These are phyloP conservation scores for Neurospora sp. DNA, from an alignment of 495 filamentous ascomycete species.

Conservation along the genomic window DNA sequence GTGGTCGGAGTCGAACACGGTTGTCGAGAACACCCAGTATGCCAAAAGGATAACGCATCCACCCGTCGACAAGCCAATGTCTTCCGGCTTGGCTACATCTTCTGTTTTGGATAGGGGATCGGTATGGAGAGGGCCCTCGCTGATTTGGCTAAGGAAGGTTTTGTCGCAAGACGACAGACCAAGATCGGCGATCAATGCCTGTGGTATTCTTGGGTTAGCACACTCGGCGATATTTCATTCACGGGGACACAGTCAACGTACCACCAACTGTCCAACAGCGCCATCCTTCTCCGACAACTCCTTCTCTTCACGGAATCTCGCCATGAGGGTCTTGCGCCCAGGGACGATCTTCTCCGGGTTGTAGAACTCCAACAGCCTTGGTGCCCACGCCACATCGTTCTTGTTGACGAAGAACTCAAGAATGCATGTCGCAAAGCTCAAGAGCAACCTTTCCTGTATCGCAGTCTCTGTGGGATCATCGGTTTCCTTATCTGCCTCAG, in stretches of 20 bases:
- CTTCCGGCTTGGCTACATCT: slow-evolving; percentile 38
- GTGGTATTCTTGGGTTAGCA: slow-evolving; percentile 1
- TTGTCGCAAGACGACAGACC: slow-evolving; percentile 30
- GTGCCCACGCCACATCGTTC: slow-evolving; percentile 61
- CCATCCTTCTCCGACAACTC: slow-evolving; percentile 53
- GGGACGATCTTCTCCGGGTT: slow-evolving; percentile 51
- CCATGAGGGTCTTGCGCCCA: slow-evolving; percentile 45
- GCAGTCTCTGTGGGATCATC: slow-evolving; percentile 49
- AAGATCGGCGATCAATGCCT: slow-evolving; percentile 68
- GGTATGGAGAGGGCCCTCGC: slow-evolving; percentile 18
- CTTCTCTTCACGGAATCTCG: slow-evolving; percentile 54
- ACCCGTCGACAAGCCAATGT: slow-evolving; percentile 65
- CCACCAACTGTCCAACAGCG: slow-evolving; percentile 67
- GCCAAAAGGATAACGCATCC: slow-evolving; percentile 56
- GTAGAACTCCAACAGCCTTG: slow-evolving; percentile 63
- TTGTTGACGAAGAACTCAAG: slow-evolving; percentile 68
- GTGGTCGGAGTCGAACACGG: slow-evolving; percentile 41
- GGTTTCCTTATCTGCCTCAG: slow-evolving; percentile 54
- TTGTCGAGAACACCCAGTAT: slow-evolving; percentile 44
- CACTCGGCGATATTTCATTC: background rate
- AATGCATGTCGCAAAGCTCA: slow-evolving; percentile 78
- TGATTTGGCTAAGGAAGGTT: slow-evolving; percentile 22
- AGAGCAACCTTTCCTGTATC: slow-evolving; percentile 60
- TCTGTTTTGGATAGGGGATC: slow-evolving; percentile 30
- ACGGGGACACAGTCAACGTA: slow-evolving; percentile 29